These are phyloP conservation scores for Prunella vulgaris DNA, from an alignment of 257 asterid species.

Conservation along the genomic window DNA sequence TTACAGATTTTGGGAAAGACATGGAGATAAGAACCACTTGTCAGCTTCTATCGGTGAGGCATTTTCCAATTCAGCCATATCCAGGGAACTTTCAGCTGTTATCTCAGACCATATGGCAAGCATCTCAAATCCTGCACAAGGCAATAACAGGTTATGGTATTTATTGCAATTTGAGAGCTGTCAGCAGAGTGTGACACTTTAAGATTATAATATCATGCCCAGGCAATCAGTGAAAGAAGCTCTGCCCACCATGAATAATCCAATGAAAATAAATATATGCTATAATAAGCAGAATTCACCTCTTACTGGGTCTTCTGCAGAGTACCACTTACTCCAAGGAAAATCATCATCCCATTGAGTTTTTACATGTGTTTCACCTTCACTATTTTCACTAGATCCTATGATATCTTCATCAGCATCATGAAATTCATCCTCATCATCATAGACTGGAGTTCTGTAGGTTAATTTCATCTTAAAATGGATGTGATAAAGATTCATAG, in stretches of 20 bases:
- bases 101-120: slow-evolving; percentile 68
- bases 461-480: slow-evolving; percentile 83
- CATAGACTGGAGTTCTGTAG: slow-evolving; percentile 60
- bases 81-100: slow-evolving; percentile 64
- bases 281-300: slow-evolving; percentile 39
- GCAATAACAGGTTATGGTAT: slow-evolving; percentile 6
- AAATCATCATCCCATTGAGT: slow-evolving; percentile 81
- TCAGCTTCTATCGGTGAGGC: slow-evolving; percentile 82
- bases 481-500: slow-evolving; percentile 75
- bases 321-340: slow-evolving; percentile 98
- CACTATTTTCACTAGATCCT: slow-evolving; percentile 47
- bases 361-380: slow-evolving; percentile 40
- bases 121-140: slow-evolving; percentile 65
- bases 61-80: slow-evolving; percentile 92
- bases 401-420: slow-evolving; percentile 40
- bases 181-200: slow-evolving; percentile 6
- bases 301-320: slow-evolving; percentile 84
- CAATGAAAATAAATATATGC: neutral
- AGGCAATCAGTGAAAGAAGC: slow-evolving; percentile 4
- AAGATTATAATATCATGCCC: neutral
- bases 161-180: slow-evolving; percentile 1
- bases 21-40: slow-evolving; percentile 73
- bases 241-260: neutral
- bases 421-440: slow-evolving; percentile 56
- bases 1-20: slow-evolving; percentile 66